A percentile compares a stretch with the other conserved stretches of the same genome.
Evolutionary conservation across 805 yeast genomes (phyloP).

Genomic region (Ascoidea asiatica): DNA sequence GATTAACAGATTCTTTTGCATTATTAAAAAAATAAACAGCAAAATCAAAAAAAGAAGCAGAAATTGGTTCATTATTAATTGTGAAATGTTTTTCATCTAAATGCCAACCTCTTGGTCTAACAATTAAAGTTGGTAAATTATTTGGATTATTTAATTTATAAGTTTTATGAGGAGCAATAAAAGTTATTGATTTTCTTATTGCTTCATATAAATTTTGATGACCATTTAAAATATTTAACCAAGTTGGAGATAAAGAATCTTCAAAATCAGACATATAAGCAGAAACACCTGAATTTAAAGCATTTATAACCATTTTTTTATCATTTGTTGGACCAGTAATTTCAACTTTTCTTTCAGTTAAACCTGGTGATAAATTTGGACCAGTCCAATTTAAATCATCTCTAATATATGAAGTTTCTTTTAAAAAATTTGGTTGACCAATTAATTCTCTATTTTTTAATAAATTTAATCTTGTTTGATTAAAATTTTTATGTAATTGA

Average conservation of each 20-base stretch:
- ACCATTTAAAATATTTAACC: constrained; percentile 55
- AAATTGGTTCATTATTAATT: constrained; percentile 55
- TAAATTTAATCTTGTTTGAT: constrained; percentile 40
- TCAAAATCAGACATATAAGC: constrained; percentile 71
- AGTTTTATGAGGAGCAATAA: constrained; percentile 22
- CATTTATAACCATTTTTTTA: constrained; percentile 64
- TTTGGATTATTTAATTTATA: constrained; percentile 32
- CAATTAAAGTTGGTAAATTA: constrained; percentile 39
- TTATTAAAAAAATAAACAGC: constrained; percentile 60
- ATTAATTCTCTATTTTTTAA: constrained; percentile 40
- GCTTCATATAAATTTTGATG: constrained; percentile 62
- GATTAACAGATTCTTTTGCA: constrained; percentile 40
- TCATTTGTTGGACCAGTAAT: constrained; percentile 62
- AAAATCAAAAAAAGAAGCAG: constrained; percentile 58
- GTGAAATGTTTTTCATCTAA: constrained; percentile 49
- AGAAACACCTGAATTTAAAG: constrained; percentile 54
- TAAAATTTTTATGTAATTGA: constrained; percentile 60
- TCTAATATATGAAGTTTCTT: constrained; percentile 48
- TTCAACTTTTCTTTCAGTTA: constrained; percentile 60
- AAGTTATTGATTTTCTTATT: constrained; percentile 39
- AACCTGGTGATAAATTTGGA: constrained; percentile 54
- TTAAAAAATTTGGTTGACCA: constrained; percentile 45
- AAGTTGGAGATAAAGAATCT: constrained; percentile 60
- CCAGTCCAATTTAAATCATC: constrained; percentile 62
- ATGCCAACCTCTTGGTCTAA: constrained; percentile 62